These are phyloP conservation scores for Lodderomyces pseudojiufengensis DNA, from an alignment of 1,139 yeast genomes.

Conservation along the genomic window DNA sequence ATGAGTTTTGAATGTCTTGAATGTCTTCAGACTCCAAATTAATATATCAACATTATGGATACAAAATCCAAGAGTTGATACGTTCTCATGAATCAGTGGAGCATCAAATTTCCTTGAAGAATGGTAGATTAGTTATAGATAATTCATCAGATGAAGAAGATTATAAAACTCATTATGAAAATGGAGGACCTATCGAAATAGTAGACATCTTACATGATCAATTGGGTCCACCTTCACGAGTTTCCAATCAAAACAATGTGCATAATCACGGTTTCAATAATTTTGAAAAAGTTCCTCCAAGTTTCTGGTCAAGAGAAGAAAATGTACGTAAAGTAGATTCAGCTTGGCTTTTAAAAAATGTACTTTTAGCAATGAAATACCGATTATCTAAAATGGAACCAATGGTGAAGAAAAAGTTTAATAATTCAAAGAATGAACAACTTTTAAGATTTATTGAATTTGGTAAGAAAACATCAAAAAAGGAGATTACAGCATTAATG, in stretches of 20 bases:
- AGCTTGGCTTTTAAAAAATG: constrained; percentile 3
- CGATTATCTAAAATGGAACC: background rate
- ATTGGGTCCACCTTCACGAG: too few species aligned
- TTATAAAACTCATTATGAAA: background rate
- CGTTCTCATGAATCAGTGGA: constrained; percentile 2
- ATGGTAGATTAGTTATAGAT: constrained; percentile 1
- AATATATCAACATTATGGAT: constrained; percentile 2
- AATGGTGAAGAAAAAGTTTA: background rate
- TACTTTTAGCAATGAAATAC: background rate
- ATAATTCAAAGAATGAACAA: background rate
- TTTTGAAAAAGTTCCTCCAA: background rate
- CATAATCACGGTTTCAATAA: constrained; percentile 1
- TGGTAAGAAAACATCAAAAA: background rate
- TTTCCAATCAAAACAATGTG: too few species aligned
- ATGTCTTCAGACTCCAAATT: too few species aligned
- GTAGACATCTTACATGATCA: too few species aligned
- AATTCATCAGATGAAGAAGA: constrained; percentile 2
- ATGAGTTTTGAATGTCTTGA: too few species aligned
- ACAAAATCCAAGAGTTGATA: constrained; percentile 1
- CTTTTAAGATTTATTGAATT: constrained; percentile 3
- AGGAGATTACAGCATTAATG: background rate
- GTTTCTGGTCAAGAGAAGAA: background rate
- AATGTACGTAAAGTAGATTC: background rate
- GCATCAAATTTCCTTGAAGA: background rate
- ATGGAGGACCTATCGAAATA: too few species aligned